Base-by-base conservation (phyloP, 805 yeast species). In the Candida berthetii region DNA sequence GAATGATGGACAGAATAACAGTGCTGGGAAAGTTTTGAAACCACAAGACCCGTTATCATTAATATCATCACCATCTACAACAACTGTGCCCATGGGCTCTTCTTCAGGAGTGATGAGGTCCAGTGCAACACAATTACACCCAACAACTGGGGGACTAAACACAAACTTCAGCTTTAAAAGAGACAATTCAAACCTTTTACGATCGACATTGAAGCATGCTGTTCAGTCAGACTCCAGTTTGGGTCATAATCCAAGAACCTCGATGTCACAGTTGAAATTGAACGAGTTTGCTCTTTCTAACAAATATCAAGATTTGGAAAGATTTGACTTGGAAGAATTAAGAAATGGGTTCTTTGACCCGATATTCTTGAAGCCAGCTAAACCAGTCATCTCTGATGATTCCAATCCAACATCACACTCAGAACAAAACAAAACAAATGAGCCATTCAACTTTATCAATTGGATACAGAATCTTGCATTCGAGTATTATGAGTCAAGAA, bases 301-400 rank as follows among this genome's bases (percentile, higher is more conserved):
- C 1, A 25, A 38, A 7, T 53, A 52, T 2, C 51, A 55, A 8
- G 47, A 52, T 4, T 51, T 65, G 43, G 62, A 64, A 17, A 50
- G 59, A n/a, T 46, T 68, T 28, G 64, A 56, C 1, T 40, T 71
- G n/a, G 71, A 69, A 40, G 79, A 73, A 47, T 48, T 68, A 20
- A 58, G 78, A 48, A 69, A 68, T 39, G 76, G 76, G 9, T 72
- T 66, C 49, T 73, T 73, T 44, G 77, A 73, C 48, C 69, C 78
- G 1, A 56, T 63, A 1, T 73, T 61, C 43, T 54, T 62, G 7
- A 63, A 62, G 20, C 62, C 61, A 31, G 47, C 31, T 4, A 32
- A 22, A 3, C 14, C 8, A 7, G 16, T 20, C 19, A 4, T 22
- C 17, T 2, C 8, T 10, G 16, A 38, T 15, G 9, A 10, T 5